Conservation (phyloP, 352 stramenopile species). For the Phytophthora melonis region DNA sequence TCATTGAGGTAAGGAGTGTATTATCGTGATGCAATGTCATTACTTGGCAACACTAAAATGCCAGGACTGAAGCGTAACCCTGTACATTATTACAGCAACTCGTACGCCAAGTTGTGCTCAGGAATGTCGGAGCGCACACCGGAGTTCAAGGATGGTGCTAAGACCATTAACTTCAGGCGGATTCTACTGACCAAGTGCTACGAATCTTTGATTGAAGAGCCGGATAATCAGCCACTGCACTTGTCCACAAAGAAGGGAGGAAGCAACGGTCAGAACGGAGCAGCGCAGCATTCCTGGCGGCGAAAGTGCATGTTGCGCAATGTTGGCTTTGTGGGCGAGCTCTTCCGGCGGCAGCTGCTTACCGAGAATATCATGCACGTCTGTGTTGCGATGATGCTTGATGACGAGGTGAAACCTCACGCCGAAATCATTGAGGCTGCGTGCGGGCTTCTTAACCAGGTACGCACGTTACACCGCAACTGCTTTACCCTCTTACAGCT, state of each 20-base stretch:
- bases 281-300: slow-evolving; percentile 70
- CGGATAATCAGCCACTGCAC: slow-evolving; percentile 39
- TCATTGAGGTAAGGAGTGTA: slow-evolving; percentile 48
- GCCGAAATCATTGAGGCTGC: slow-evolving; percentile 74
- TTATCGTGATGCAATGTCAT: too few relatives aligned
- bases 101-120: slow-evolving; percentile 69
- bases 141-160: slow-evolving; percentile 86
- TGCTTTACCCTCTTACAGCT: background rate
- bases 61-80: background rate
- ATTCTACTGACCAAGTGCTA: slow-evolving; percentile 85
- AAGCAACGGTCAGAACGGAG: slow-evolving; percentile 17
- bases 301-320: slow-evolving; percentile 82
- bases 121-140: slow-evolving; percentile 73
- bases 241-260: slow-evolving; percentile 27
- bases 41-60: too few relatives aligned
- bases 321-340: slow-evolving; percentile 74
- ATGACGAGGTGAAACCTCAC: slow-evolving; percentile 73
- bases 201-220: slow-evolving; percentile 82
- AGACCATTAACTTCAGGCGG: slow-evolving; percentile 85
- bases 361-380: slow-evolving; percentile 90
- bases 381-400: slow-evolving; percentile 86
- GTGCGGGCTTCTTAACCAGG: slow-evolving; percentile 67
- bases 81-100: slow-evolving; percentile 42
- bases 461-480: slow-evolving; percentile 23
- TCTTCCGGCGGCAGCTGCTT: slow-evolving; percentile 81